Evolutionary conservation across 345 rosid genomes (phyloP), one percentile per base, ranked within the genome.

Genomic region (Ceriops decandra): DNA sequence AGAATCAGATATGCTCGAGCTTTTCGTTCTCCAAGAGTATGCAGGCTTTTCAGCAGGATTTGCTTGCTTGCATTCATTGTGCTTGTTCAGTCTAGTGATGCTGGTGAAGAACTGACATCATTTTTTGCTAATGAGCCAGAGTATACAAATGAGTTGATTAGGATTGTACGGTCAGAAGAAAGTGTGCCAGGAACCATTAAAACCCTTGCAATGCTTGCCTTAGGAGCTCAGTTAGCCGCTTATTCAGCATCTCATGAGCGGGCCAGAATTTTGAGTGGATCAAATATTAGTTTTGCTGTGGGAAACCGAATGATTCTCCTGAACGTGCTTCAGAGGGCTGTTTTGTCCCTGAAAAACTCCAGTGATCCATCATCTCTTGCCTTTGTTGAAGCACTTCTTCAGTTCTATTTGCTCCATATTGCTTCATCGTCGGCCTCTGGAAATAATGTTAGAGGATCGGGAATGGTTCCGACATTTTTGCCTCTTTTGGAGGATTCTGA

Each of bases 111-210:
- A 68, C 77, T 93, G 64, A 81, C 92, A 10, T 84, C 98, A 57
- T 93, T 91, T 70, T 93, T 93, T 67, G 95, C 92, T n/a, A 91
- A 93, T 83, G 98, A 93, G 74, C 98, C 97, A 1, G 98, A 91
- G 74, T 89, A 91, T 80, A 91, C 98, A 69, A 91, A 89, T 80
- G 98, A 93, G 79, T 76, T 93, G 63, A 89, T 89, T 64, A 89
- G 95, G 82, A 93, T 93, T 53, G 98, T 93, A 72, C 84, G 88
- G 20, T 84, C 98, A 7, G 98, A 93, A 72, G 96, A 89, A 74
- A 79, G 87, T 57, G 78, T 89, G 72, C 91, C 93, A 57, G 97
- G 98, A 65, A 80, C 82, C 59, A 88, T 89, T 71, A 88, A 95
- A 79, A 91, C 96, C 38, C 96, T 91, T 74, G 90, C 97, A 47